Evolutionary conservation across 768 basidiomycete species (phyloP).

Genomic region (Solioccasus polychromus): DNA sequence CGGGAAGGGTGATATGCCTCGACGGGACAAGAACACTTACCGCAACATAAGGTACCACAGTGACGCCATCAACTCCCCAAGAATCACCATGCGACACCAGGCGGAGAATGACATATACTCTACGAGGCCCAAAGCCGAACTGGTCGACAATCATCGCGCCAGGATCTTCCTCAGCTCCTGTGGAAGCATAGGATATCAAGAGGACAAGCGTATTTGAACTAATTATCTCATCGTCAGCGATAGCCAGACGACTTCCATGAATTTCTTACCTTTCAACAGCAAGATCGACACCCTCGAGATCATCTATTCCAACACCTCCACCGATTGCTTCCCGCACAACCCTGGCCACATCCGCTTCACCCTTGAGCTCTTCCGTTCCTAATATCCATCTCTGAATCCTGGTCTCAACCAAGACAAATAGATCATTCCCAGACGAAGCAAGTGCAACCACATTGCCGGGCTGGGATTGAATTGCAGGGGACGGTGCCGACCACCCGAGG

Average conservation of each 20-base stretch:
- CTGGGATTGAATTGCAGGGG: constrained; percentile 40
- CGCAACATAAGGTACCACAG: constrained; percentile 71
- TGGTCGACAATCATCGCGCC: constrained; percentile 33
- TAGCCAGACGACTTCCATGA: neutral
- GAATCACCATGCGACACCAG: constrained; percentile 33
- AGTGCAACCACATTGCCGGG: constrained; percentile 66
- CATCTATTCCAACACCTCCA: constrained; percentile 47
- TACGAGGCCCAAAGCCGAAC: constrained; percentile 46
- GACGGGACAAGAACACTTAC: constrained; percentile 39
- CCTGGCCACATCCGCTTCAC: constrained; percentile 54
- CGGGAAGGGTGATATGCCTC: neutral
- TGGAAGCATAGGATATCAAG: constrained; percentile 65
- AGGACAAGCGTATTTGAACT: constrained; percentile 56
- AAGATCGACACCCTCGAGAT: constrained; percentile 73
- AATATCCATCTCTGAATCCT: constrained; percentile 65
- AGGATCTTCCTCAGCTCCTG: constrained; percentile 40
- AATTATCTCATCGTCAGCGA: constrained; percentile 10
- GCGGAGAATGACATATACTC: constrained; percentile 62
- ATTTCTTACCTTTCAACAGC: constrained; percentile 52
- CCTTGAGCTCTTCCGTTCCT: constrained; percentile 52
- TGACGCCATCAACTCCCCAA: constrained; percentile 37
- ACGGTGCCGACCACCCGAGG: constrained; percentile 39
- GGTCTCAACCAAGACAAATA: constrained; percentile 70
- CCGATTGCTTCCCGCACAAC: constrained; percentile 49
- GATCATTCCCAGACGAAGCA: constrained; percentile 47